Conservation (phyloP, 352 stramenopile genomes). For the Blastocystis sp. region DNA sequence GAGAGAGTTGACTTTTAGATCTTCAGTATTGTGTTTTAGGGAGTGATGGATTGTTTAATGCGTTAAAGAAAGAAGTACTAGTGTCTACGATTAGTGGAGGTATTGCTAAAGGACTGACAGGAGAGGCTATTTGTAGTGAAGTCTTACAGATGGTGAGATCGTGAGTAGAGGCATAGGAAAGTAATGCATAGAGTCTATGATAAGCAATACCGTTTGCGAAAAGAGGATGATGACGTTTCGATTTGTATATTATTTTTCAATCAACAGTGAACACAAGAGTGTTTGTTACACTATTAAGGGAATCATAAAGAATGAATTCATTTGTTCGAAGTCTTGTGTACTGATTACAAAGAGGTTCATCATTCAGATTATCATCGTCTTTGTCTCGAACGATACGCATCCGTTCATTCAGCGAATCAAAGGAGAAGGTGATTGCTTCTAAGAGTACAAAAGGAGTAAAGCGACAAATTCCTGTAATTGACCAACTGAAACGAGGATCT, state of each 20-base stretch:
- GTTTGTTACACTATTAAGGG: not conserved
- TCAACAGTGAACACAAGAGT: not conserved
- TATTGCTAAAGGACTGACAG: not conserved
- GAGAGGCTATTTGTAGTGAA: slow-evolving; percentile 1
- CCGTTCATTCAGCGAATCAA: not conserved
- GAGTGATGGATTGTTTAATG: not conserved
- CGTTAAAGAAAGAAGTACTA: not conserved
- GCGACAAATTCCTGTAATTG: not conserved
- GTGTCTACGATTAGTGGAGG: not conserved
- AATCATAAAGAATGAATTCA: not conserved
- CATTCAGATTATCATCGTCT: not conserved
- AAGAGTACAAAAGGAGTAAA: slow-evolving; percentile 43
- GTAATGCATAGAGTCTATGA: not conserved
- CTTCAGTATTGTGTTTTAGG: not conserved
- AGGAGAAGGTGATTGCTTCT: slow-evolving; percentile 44
- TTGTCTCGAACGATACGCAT: not conserved
- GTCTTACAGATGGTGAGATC: not conserved
- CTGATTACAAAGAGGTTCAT: not conserved
- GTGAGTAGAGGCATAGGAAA: not conserved
- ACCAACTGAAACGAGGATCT: slow-evolving; percentile 28
- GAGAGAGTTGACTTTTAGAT: not conserved
- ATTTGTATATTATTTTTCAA: slow-evolving; percentile 29
- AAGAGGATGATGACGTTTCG: slow-evolving; percentile 8
- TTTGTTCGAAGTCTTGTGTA: not conserved
- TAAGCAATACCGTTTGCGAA: not conserved